Evolutionary conservation across 2,329 filamentous ascomycete genomes (phyloP), one percentile per base, ranked within the genome.

Genomic region (Scytalidium sp.): DNA sequence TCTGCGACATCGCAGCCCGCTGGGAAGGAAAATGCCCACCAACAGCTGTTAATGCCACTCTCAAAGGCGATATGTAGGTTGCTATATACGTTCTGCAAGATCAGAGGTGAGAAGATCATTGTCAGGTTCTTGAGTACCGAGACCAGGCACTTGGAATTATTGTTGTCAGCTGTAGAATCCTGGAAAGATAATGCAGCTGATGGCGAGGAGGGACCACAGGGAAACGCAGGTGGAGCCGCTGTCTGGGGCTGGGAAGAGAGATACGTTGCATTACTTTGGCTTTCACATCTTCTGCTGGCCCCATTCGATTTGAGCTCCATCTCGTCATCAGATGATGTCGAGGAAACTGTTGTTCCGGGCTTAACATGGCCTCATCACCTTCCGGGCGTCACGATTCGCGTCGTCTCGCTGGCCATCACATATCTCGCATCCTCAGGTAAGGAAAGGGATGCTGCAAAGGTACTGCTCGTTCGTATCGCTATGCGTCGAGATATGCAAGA

Each of bases 281-380:
- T 93, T 23, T 88, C 87, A 1, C 88, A 94, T 68, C 73, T 94
- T 15, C 75, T 93, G 50, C 78, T 93, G 25, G 90, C 90, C 1
- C 94, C 94, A 0, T 99, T 99, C 68, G 92, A 97, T 60, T 74
- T 99, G 46, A 80, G 85, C 2, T 91, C 89, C 2, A 92, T 99
- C 53, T 97, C 92, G 1, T 81, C 80, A 2, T 68, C 73, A 1
- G 75, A 79, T 25, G 72, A 79, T 50, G 64, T 72, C 2, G 68
- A 70, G 17, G 61, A 71, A 3, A 69, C 72, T 1, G 57, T 55
- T 2, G 70, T 81, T 1, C 60, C 69, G 0, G 77, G 75, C 1
- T 70, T 90, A 17, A 61, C 66, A 8, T 78, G 88, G 68, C 80
- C 85, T 0, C 58, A 65, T 1, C 70, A 80, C 25, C 70, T 90